Base-by-base conservation (phyloP, 129 eudicot genomes). In the Lactuca saligna region DNA sequence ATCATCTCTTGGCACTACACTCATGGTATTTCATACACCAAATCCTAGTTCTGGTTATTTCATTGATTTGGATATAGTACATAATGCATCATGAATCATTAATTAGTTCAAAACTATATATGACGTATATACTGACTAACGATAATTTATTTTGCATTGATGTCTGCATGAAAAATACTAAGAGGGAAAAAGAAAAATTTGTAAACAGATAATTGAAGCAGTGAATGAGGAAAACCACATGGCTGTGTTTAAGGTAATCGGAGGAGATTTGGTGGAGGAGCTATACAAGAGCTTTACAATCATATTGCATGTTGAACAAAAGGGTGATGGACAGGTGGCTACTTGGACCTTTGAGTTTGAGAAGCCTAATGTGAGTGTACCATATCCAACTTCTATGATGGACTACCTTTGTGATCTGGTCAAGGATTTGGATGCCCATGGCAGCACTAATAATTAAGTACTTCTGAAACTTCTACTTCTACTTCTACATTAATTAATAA, bases 1-100 rank as follows among this genome's bases (percentile, higher is more conserved):
- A 65, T 76, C 65, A 61, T 76, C 48, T n/a, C 69, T n/a, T 72
- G 77, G 77, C 62, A 72, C 35, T 72, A 72, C 11, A 61, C 69
- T 37, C 55, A 73, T 12, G 77, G 77, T 73, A 53, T 0, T 12
- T 61, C 38, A 35, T 35, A 35, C 5, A 35, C 5, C 38, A 35
- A 35, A 35, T 35, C 38, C 6, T 2, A 35, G 6, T 35, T 35
- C 38, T 35, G 38, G 38, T 35, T 35, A 4, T 35, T 4, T 35
- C 5, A 35, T 35, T 4, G 38, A 25, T 20, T 20, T 20, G 25
- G 25, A n/a, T n/a, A 25, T 25, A 25, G 29, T 25, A 25, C 29
- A 25, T 20, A 20, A 20, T 20, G 25, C 25, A 20, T 20, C 25
- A 20, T 25, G 29, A 1, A 25, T 25, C 29, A 25, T 25, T 25